Conservation (phyloP, 2,329 filamentous ascomycete genomes). For the Talaromyces sp. region DNA sequence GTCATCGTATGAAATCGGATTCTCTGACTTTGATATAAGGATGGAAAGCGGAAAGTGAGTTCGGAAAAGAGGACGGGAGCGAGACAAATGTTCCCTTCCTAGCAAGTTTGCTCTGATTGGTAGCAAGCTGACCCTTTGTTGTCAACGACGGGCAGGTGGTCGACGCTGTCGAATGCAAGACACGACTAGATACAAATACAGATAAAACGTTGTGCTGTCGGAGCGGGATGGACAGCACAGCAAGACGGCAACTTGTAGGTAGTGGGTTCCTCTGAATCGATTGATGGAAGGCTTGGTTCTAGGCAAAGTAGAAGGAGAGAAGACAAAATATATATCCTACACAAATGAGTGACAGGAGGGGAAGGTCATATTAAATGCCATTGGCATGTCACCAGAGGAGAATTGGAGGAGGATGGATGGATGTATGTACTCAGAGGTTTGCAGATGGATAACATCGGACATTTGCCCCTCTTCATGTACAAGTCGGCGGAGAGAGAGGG, state of each 20-base stretch:
- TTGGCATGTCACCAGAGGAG: slow-evolving; percentile 6
- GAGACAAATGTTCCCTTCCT: not conserved
- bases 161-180: slow-evolving; percentile 15
- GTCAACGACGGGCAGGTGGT: not conserved
- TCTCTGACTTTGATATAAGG: not conserved
- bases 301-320: not conserved
- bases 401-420: slow-evolving; percentile 3
- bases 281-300: not conserved
- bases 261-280: not conserved
- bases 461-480: slow-evolving; percentile 19
- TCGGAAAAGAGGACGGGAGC: not conserved
- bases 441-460: slow-evolving; percentile 15
- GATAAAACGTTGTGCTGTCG: not conserved
- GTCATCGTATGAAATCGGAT: slow-evolving; percentile 20
- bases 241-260: not conserved
- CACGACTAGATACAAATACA: slow-evolving; percentile 5
- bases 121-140: not conserved
- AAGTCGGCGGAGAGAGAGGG: slow-evolving; percentile 11
- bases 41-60: not conserved
- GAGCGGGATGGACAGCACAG: not conserved
- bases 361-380: slow-evolving; percentile 19
- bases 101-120: not conserved
- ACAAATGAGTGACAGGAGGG: slow-evolving; percentile 12
- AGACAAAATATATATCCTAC: slow-evolving; percentile 13
- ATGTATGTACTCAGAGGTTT: slow-evolving; percentile 3